Conservation (phyloP, 768 basidiomycete genomes). For the Xerocomus potaroensis region DNA sequence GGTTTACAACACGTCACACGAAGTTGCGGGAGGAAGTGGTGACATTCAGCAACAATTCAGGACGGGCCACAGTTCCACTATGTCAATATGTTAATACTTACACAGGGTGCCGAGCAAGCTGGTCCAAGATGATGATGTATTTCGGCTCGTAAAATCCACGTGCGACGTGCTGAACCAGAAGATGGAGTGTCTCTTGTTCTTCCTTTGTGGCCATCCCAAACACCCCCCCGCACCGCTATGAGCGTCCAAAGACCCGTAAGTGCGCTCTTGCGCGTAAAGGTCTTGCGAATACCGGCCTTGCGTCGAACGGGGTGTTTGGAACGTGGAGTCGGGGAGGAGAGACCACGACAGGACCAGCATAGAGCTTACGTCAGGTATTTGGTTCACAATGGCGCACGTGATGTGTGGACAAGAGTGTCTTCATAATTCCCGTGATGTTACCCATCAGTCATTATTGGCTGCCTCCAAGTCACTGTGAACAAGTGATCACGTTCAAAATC, state of each 20-base stretch:
- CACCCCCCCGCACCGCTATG: slow-evolving; percentile 8
- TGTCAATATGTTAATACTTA: slow-evolving; percentile 66
- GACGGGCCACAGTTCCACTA: slow-evolving; percentile 20
- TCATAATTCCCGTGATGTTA: no score
- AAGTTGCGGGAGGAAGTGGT: slow-evolving; percentile 7
- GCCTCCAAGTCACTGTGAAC: no score
- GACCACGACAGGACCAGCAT: no score
- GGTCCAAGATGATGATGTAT: slow-evolving; percentile 88
- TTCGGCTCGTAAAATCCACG: slow-evolving; percentile 94
- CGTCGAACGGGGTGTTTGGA: slow-evolving; percentile 5
- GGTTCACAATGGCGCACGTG: no score
- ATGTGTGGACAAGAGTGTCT: no score
- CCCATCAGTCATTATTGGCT: no score
- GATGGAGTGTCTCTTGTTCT: slow-evolving; percentile 76
- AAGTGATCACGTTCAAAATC: no score
- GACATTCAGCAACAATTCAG: slow-evolving; percentile 19
- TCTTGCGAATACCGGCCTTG: slow-evolving; percentile 1
- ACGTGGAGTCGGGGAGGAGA: no score
- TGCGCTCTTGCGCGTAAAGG: slow-evolving; percentile 7
- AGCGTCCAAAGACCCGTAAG: slow-evolving; percentile 2
- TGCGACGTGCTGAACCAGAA: slow-evolving; percentile 89
- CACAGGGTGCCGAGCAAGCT: slow-evolving; percentile 90
- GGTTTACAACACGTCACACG: slow-evolving; percentile 20
- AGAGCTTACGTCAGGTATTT: neutral
- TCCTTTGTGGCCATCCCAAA: slow-evolving; percentile 62